Base-by-base conservation (phyloP, 306 rosid species). In the Fragaria iinumae region DNA sequence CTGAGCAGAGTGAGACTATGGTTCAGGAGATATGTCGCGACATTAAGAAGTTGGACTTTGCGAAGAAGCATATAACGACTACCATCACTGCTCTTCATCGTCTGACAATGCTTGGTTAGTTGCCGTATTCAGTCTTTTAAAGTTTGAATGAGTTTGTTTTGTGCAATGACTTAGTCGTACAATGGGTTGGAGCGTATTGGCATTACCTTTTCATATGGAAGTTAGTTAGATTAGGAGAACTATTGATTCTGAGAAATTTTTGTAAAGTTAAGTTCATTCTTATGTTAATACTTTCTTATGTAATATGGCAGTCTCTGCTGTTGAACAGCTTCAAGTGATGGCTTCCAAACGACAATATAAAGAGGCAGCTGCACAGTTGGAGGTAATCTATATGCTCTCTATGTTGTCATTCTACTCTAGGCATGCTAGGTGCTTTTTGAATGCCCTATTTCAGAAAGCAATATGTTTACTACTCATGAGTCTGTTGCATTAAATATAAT, bases 21-120 rank as follows among this genome's bases (percentile, higher is more conserved):
- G 99, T 95, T 79, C 97, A 95, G 77, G 99, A 95, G 84, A 95
- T 95, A 79, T 95, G 99, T 67, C 93, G 99, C 5, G 99, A 95
- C 77, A 95, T 95, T 80, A 95, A 95, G 89, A 95, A 95, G 85
- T 82, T 95, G 75, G 99, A 92, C 79, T 95, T 92, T 80, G 99
- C 99, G 2, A 95, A 95, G 93, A 95, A 95, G 89, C 99, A 95
- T 83, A 91, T 95, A 83, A 95, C 99, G 36, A 95, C 96, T 5
- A 95, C 97, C 2, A 95, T 95, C 76, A 95, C 99, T 39, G 99
- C 97, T 59, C 99, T 95, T 81, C 97, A 95, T 83, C 97, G 99
- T 72, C 96, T 95, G 43, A 95, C 96, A 69, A 95, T 95, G 99
- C 89, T 95, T 10, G 99, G 97, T 92, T 81, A 71, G 77, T 78